A percentile compares a stretch with the other conserved stretches of the same genome.
These are phyloP conservation scores for Phytophthora uliginosa DNA, from an alignment of 352 stramenopile species.

Conservation along the genomic window DNA sequence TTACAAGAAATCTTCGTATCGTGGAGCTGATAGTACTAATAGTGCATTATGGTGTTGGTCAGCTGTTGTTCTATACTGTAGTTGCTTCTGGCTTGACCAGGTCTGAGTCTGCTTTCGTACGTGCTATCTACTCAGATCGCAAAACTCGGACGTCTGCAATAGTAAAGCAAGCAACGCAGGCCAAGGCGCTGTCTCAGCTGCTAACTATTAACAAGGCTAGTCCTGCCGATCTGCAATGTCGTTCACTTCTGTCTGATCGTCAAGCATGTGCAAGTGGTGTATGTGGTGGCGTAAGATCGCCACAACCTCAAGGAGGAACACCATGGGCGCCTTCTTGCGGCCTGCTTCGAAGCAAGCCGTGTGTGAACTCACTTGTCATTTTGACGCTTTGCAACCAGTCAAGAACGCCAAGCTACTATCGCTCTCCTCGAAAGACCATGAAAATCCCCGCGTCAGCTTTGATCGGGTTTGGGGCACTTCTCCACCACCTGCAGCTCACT, in stretches of 20 bases:
- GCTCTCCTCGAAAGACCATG: constrained; percentile 28
- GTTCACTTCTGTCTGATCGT: background rate
- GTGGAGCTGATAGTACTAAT: too few species aligned
- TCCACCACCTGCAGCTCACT: constrained; percentile 28
- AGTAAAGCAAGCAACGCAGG: background rate
- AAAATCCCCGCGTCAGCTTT: constrained; percentile 34
- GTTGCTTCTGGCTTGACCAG: too few species aligned
- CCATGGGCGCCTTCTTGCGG: background rate
- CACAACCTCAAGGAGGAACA: background rate
- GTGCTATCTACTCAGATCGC: background rate
- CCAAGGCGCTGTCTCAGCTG: background rate
- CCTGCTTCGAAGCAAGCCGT: background rate
- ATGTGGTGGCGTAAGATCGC: background rate
- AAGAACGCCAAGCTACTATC: constrained; percentile 13
- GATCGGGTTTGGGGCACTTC: constrained; percentile 28
- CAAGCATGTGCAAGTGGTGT: constrained; percentile 1
- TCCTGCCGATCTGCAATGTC: background rate
- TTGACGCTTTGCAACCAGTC: constrained; percentile 22
- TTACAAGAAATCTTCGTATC: too few species aligned
- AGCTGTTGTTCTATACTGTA: too few species aligned
- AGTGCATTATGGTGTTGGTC: too few species aligned
- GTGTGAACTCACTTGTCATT: constrained; percentile 45
- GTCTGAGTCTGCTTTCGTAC: background rate
- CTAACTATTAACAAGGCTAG: background rate
- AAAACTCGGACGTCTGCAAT: background rate